A percentile compares a stretch with the other conserved stretches of the same genome.
These are phyloP conservation scores for Diaporthe sp. DNA, from an alignment of 2,329 filamentous ascomycete species.

Conservation along the genomic window DNA sequence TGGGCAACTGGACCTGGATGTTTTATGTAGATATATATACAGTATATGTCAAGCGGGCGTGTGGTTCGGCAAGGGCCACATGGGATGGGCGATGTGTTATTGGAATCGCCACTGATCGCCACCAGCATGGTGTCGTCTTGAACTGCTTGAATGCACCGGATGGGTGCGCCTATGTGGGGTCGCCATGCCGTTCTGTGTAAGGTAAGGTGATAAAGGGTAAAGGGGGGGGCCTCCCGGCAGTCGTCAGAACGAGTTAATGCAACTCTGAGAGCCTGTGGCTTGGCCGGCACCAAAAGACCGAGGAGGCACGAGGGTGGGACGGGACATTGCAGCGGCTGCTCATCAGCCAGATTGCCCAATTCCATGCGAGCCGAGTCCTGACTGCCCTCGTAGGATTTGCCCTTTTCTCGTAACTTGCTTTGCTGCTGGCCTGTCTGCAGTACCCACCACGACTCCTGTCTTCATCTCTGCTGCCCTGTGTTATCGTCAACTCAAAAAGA, in stretches of 20 bases:
- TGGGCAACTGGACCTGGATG: not conserved
- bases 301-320: conserved; percentile 18
- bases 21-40: not conserved
- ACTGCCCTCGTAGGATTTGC: not conserved
- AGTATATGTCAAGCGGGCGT: not conserved
- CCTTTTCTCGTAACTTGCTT: conserved; percentile 6
- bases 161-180: conserved; percentile 12
- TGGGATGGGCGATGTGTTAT: not conserved
- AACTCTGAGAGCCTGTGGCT: conserved; percentile 22
- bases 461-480: not conserved
- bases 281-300: conserved; percentile 24
- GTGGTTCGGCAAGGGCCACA: not conserved
- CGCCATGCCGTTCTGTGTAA: not conserved
- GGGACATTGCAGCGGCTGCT: conserved; percentile 11
- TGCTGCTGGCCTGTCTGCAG: not conserved
- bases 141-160: not conserved
- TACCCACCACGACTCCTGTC: not conserved
- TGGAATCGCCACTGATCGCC: conserved; percentile 18
- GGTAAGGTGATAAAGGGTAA: conserved; percentile 13
- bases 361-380: not conserved
- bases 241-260: conserved; percentile 8
- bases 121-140: conserved; percentile 7
- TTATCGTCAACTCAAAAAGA: not conserved
- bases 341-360: conserved; percentile 24
- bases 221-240: conserved; percentile 14